Evolutionary conservation across 257 asterid genomes (phyloP), one percentile per base, ranked within the genome.

Genomic region (Przewalskia tangutica): DNA sequence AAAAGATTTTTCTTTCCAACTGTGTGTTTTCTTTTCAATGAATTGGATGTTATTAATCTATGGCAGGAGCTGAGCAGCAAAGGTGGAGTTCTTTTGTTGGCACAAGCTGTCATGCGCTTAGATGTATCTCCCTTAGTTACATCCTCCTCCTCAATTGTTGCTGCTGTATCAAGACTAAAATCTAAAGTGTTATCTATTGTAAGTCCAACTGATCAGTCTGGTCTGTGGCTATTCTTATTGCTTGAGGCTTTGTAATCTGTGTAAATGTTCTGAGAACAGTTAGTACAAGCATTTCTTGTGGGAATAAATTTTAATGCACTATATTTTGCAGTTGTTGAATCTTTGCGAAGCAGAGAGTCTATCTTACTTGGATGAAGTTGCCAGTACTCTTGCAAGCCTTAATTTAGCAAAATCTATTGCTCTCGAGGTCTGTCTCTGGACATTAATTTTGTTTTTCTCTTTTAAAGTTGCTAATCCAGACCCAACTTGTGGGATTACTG

Each of bases 301-400:
- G 54, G 44, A 60, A 42, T 20, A 34, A 79, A 42, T 12, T 55
- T 59, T 79, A 60, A 36, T 36, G 48, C 42, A 18, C 36, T 66
- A 9, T 60, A 32, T 27, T 81, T 59, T 89, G 93, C 97, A 96
- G 99, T 93, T 96, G 75, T 85, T 92, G 92, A 87, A 90, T 88
- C 99, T 96, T 27, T 96, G 98, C 53, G 99, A 96, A 89, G 93
- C 97, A 12, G 99, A 96, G 86, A 90, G 89, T 75, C 91, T 91
- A 4, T 94, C 99, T 81, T 96, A 94, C 90, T 90, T 96, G 90
- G 99, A 96, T 80, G 99, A 94, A 89, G 97, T 94, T 81, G 94
- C 98, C 83, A 90, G 94, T 87, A 89, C 87, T 76, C 87, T 88
- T 50, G 82, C 84, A 84, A 88, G 95, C 90, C 94, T 88, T 91